Evolutionary conservation across 345 rosid species (phyloP).

Genomic region (Eucalyptus sp.): DNA sequence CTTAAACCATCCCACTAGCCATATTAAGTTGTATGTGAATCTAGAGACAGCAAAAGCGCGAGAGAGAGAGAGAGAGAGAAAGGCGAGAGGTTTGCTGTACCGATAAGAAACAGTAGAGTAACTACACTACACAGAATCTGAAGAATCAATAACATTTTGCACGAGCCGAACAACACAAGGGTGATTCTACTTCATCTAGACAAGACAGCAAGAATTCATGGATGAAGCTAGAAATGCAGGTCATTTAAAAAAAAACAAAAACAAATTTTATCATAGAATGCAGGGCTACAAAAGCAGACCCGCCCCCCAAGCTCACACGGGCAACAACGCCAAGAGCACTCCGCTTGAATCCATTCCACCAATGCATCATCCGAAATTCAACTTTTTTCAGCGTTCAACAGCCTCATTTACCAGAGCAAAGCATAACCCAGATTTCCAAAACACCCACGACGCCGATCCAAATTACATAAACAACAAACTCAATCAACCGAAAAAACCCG

Average conservation of each 20-base stretch:
- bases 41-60: accelerated
- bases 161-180: not conserved
- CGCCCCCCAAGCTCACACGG: not conserved
- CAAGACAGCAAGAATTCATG: not conserved
- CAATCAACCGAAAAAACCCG: not conserved
- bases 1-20: not conserved
- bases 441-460: not conserved
- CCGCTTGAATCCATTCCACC: not conserved
- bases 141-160: not conserved
- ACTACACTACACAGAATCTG: not conserved
- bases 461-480: not conserved
- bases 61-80: not conserved
- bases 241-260: not conserved
- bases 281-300: not conserved
- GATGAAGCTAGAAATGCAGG: not conserved
- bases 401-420: not conserved
- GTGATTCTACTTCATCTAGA: not conserved
- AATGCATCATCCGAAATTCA: not conserved
- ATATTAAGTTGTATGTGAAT: not conserved
- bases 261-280: not conserved
- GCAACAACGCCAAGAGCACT: not conserved
- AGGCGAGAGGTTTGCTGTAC: not conserved
- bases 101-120: not conserved
- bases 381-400: not conserved
- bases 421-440: not conserved